phyloP scores from a whole-genome alignment of 208 protist species.

The Trypanosoma theileri region DNA sequence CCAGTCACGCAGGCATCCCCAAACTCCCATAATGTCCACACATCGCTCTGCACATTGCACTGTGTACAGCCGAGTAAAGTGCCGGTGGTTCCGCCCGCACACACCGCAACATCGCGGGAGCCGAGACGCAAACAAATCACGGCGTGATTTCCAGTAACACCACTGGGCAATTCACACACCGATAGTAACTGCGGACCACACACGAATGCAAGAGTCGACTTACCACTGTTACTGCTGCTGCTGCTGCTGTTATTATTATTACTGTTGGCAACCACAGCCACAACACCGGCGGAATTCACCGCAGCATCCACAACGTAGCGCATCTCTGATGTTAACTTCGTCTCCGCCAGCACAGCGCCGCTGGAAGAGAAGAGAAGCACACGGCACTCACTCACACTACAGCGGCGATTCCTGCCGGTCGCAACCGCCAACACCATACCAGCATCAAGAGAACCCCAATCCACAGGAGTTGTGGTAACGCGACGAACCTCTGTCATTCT shows the following conservation, averaged over 20 bases:
- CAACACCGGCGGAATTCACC: constrained; percentile 17
- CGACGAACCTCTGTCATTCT: constrained; percentile 29
- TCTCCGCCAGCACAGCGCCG: constrained; percentile 47
- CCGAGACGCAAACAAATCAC: constrained; percentile 19
- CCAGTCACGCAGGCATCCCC: constrained; percentile 32
- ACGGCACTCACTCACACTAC: not conserved
- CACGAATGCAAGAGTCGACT: constrained; percentile 19
- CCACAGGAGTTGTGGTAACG: constrained; percentile 23
- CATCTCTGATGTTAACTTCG: constrained; percentile 27
- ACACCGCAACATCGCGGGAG: constrained; percentile 19
- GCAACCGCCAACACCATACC: constrained; percentile 21
- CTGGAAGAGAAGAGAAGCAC: constrained; percentile 54
- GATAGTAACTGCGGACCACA: constrained; percentile 15
- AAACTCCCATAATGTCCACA: constrained; percentile 30
- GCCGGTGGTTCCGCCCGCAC: constrained; percentile 4
- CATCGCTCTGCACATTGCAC: not conserved
- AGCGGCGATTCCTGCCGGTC: not conserved
- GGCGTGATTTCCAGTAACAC: not conserved
- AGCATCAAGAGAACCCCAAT: constrained; percentile 25
- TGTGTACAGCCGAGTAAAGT: constrained; percentile 19
- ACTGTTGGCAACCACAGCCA: too few species aligned
- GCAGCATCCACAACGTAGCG: constrained; percentile 6
- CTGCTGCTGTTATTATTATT: too few species aligned
- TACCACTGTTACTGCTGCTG: too few species aligned
- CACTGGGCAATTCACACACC: constrained; percentile 11